Conservation (phyloP, 2,329 filamentous ascomycete genomes). For the Monilinia polystroma region DNA sequence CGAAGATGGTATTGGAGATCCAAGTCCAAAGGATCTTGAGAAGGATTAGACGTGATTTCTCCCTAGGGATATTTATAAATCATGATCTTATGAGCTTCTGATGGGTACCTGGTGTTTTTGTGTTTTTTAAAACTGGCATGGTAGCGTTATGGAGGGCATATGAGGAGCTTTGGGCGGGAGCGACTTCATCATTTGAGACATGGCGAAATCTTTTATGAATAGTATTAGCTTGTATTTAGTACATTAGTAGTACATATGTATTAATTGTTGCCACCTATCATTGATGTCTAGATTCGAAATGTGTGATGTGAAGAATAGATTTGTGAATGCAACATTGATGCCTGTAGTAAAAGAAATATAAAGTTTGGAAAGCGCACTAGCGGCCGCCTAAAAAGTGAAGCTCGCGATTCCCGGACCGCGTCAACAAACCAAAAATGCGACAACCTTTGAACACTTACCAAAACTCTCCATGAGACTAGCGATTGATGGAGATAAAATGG, state of each 20-base stretch:
- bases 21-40: constrained; percentile 90
- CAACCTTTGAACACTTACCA: constrained; percentile 23
- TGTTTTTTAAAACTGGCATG: constrained; percentile 13
- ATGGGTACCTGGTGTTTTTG: constrained; percentile 10
- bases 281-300: background rate
- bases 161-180: constrained; percentile 2
- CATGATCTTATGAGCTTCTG: constrained; percentile 7
- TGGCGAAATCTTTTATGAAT: constrained; percentile 2
- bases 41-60: constrained; percentile 55
- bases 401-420: constrained; percentile 28
- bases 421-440: constrained; percentile 34
- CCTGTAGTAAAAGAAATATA: background rate
- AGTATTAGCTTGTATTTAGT: constrained; percentile 11
- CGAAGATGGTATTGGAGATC: constrained; percentile 95
- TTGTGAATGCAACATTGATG: too few species aligned
- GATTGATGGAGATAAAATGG: constrained; percentile 67
- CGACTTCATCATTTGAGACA: constrained; percentile 13
- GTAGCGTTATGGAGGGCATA: constrained; percentile 23
- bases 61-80: background rate
- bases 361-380: constrained; percentile 25
- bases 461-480: constrained; percentile 26
- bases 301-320: background rate
- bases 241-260: background rate
- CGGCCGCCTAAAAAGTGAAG: constrained; percentile 27
- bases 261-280: background rate